Evolutionary conservation across 148 eudicot genomes (phyloP).

Genomic region (Camellia sinensis): DNA sequence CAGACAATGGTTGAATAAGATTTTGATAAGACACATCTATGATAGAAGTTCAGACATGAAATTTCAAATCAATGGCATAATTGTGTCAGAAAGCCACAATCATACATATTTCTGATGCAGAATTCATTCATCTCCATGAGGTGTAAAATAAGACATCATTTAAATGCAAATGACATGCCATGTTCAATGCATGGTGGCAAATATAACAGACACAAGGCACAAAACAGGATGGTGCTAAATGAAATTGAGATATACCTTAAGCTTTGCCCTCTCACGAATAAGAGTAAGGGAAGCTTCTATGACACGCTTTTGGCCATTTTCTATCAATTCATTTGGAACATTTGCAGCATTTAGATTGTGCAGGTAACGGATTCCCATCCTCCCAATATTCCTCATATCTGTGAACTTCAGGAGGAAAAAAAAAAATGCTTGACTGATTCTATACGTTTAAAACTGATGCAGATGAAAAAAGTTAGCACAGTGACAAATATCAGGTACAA

Average conservation of each 20-base stretch:
- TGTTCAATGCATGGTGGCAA: not conserved
- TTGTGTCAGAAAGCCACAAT: not conserved
- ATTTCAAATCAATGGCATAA: not conserved
- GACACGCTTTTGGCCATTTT: conserved; percentile 81
- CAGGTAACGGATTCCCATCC: conserved; percentile 68
- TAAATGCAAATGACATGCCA: not conserved
- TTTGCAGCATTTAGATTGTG: conserved; percentile 60
- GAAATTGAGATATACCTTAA: conserved; percentile 51
- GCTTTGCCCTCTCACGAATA: conserved; percentile 94
- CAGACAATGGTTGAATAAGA: not conserved
- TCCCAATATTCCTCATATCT: conserved; percentile 61
- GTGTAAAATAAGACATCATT: not conserved
- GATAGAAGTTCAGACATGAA: not conserved
- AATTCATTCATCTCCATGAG: not conserved
- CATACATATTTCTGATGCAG: not conserved
- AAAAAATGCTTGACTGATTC: not conserved
- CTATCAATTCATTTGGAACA: conserved; percentile 64
- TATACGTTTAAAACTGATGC: not conserved
- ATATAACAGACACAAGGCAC: conserved; percentile 1
- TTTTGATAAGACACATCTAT: not conserved
- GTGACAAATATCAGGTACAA: not conserved
- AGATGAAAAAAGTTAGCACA: not conserved
- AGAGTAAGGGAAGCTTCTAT: conserved; percentile 96
- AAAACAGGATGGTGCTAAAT: not conserved
- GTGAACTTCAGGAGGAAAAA: conserved; percentile 7